Conservation (phyloP, 495 filamentous ascomycete species). For the Aspergillus avenaceus region DNA sequence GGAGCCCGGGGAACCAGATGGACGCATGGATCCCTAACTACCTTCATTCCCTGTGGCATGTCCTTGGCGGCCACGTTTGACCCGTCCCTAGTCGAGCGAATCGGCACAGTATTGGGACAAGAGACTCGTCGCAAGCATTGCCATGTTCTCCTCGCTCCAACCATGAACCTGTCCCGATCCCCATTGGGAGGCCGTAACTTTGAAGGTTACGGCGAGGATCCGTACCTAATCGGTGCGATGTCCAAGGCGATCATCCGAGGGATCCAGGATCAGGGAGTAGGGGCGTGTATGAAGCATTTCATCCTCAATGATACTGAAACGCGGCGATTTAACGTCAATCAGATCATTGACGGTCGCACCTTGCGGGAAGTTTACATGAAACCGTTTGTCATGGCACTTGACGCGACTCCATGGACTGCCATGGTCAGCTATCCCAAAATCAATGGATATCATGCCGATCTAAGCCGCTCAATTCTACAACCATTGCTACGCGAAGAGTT, state of each 20-base stretch:
- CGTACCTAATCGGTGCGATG: not conserved
- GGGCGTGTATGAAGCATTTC: slow-evolving; percentile 3
- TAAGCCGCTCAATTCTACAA: slow-evolving; percentile 63
- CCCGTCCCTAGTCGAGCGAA: not conserved
- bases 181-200: slow-evolving; percentile 2
- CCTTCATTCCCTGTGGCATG: not conserved
- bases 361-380: not conserved
- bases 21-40: not conserved
- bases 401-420: not conserved
- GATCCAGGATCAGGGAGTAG: not conserved
- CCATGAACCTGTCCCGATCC: not conserved
- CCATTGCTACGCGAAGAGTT: slow-evolving; percentile 59
- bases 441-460: slow-evolving; percentile 17
- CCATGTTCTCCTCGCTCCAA: not conserved
- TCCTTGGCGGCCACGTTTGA: not conserved
- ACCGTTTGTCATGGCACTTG: not conserved
- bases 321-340: not conserved
- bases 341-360: not conserved
- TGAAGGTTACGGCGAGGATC: slow-evolving; percentile 2
- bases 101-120: not conserved
- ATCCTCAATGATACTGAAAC: not conserved
- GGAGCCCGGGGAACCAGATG: not conserved
- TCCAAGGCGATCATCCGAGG: not conserved
- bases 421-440: not conserved
- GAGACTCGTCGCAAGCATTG: not conserved